Evolutionary conservation across 139 green algal genomes (phyloP).

Genomic region (Coelastrella sp.): DNA sequence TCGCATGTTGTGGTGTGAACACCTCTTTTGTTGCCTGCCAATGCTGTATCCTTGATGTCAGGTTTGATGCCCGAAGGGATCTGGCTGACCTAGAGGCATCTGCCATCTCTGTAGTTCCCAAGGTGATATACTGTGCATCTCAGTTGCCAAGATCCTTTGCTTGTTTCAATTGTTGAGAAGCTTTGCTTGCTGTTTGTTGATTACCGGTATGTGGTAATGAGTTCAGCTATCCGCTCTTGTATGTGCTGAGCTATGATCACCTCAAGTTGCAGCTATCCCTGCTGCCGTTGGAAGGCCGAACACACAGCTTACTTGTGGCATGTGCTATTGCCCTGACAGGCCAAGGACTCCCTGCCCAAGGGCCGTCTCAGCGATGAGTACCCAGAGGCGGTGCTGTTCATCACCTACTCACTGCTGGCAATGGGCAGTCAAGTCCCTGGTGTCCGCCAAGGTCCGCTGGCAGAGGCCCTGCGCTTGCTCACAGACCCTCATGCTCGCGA

Average conservation of each 20-base stretch:
- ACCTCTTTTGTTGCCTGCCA: neutral
- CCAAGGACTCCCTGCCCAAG: slow-evolving; percentile 59
- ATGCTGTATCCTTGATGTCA: neutral
- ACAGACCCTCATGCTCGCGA: neutral
- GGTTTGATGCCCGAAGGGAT: slow-evolving; percentile 84
- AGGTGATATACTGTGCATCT: slow-evolving; percentile 43
- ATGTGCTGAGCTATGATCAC: too few species aligned
- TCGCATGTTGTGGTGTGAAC: neutral
- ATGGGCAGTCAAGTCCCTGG: slow-evolving; percentile 28
- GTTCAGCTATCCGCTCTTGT: too few species aligned
- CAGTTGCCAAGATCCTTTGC: too few species aligned
- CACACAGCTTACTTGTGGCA: neutral
- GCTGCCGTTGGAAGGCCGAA: too few species aligned
- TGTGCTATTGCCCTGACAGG: slow-evolving; percentile 27
- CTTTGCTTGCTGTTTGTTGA: too few species aligned
- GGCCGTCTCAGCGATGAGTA: slow-evolving; percentile 54
- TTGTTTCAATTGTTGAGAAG: too few species aligned
- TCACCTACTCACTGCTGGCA: slow-evolving; percentile 76
- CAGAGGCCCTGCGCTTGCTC: neutral
- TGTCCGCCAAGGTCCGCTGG: neutral
- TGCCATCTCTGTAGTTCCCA: slow-evolving; percentile 64
- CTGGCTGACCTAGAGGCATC: slow-evolving; percentile 70
- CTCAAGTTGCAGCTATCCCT: too few species aligned
- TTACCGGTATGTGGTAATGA: too few species aligned
- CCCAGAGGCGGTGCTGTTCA: slow-evolving; percentile 78